A percentile compares a stretch with the other conserved stretches of the same genome.
Conservation (phyloP, 192 early-diverging fungal species). For the Coemansia sp. region DNA sequence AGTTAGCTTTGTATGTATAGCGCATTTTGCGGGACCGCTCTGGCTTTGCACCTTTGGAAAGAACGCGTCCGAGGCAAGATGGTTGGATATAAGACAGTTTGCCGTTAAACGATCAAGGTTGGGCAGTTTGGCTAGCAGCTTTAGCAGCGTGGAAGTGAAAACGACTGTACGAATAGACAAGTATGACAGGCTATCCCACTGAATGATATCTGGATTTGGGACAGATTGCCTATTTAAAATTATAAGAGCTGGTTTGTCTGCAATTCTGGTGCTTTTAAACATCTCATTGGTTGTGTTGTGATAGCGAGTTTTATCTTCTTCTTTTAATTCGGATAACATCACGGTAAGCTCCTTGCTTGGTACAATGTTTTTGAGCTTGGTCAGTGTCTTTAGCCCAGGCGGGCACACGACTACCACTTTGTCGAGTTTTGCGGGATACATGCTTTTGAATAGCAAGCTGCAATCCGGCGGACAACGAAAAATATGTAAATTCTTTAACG, state of each 20-base stretch:
- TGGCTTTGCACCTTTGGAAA: no score
- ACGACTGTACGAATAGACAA: not conserved
- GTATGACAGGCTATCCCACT: not conserved
- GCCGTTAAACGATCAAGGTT: not conserved
- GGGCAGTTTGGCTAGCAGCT: conserved; percentile 2
- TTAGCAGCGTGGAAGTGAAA: not conserved
- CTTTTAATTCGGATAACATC: not conserved
- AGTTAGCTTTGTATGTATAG: not conserved
- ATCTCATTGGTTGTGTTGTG: conserved; percentile 1
- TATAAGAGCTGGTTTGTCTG: not conserved
- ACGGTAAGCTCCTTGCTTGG: conserved; percentile 3
- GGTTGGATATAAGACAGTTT: conserved; percentile 12
- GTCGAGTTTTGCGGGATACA: conserved; percentile 5
- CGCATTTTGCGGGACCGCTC: no score
- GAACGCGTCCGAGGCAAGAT: not conserved
- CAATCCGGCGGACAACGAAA: conserved; percentile 7
- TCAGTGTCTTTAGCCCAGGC: not conserved
- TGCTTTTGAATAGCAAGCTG: not conserved
- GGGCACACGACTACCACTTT: not conserved
- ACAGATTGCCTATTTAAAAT: conserved; percentile 4
- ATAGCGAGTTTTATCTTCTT: not conserved
- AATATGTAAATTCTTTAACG: not conserved
- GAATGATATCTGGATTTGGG: conserved; percentile 1
- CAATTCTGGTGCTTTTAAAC: not conserved
- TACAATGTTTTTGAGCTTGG: not conserved